Conservation (phyloP, 768 basidiomycete species). For the Podaxis mareebaensis region DNA sequence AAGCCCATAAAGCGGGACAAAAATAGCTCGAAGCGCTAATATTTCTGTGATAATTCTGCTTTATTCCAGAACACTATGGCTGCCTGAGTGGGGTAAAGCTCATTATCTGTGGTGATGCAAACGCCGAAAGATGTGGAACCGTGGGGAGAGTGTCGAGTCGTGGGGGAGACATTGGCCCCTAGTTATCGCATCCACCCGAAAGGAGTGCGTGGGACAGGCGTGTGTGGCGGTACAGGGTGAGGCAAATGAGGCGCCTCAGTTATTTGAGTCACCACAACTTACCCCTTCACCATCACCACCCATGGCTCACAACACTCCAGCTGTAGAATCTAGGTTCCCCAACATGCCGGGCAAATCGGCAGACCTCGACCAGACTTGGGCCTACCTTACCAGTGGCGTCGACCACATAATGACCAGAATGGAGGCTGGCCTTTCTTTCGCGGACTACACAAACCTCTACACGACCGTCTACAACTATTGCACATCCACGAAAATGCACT, state of each 20-base stretch:
- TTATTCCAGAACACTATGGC: neutral
- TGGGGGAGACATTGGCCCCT: neutral
- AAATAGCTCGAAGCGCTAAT: neutral
- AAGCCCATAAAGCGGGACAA: neutral
- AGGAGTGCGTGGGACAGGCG: slow-evolving; percentile 12
- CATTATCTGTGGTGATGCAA: neutral
- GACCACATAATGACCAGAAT: slow-evolving; percentile 93
- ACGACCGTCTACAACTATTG: slow-evolving; percentile 99
- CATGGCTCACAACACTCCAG: slow-evolving; percentile 30
- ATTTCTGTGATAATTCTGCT: neutral
- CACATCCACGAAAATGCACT: slow-evolving; percentile 84
- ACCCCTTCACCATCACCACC: slow-evolving; percentile 29
- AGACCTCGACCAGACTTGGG: slow-evolving; percentile 87
- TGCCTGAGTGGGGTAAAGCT: neutral
- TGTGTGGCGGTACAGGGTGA: slow-evolving; percentile 11
- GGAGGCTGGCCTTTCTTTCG: slow-evolving; percentile 73
- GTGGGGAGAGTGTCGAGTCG: neutral
- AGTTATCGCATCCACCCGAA: neutral
- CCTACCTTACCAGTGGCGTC: slow-evolving; percentile 78
- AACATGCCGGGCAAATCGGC: slow-evolving; percentile 66
- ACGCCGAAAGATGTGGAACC: neutral
- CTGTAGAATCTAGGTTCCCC: slow-evolving; percentile 33
- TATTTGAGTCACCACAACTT: slow-evolving; percentile 12
- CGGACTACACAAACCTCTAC: slow-evolving; percentile 77
- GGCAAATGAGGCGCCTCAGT: slow-evolving; percentile 8